Base-by-base conservation (phyloP, 345 rosid genomes). In the Erucastrum elatum region DNA sequence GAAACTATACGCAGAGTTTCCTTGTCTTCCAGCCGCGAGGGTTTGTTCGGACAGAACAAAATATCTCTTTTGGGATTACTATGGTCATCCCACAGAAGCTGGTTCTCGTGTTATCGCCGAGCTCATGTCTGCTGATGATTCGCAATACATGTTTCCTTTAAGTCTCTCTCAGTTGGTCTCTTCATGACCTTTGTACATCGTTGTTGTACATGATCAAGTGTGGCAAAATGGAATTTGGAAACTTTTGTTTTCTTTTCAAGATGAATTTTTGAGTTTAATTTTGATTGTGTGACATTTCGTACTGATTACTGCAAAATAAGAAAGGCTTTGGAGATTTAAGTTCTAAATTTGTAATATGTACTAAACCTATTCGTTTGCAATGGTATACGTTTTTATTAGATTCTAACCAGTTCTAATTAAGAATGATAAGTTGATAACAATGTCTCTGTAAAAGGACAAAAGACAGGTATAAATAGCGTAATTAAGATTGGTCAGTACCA, bases 11-110 rank as follows among this genome's bases (percentile, higher is more conserved):
- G 93, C 97, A 0, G 53, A 68, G 0, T 1, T 62, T 3, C 87
- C 92, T 8, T 94, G 96, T 71, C 4, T 86, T 37, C 94, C 93
- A n/a, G 3, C 13, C 0, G n/a, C 83, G 2, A 75, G 49, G 4
- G 82, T 80, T 66, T 92, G 98, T 73, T 15, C 86, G 15, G 85
- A 94, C 83, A 79, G 97, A 76, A 86, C 8, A 17, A 84, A 88
- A 69, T 91, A 89, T 84, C 13, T 89, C 1, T 94, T 88, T 27
- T 90, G 98, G 98, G 98, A 94, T 85, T 56, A 77, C 0, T 83
- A 41, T 26, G 80, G 80, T 33, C 97, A 92, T 84, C 96, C 96
- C 10, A 89, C 90, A 1, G 89, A 92, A 77, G 90, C 89, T 1
- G 82, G 86, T 15, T 85, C 86, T 68, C 49, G 69, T 0, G 72